Evolutionary conservation across 768 basidiomycete species (phyloP).

Genomic region (Phaeolepiota aurea): DNA sequence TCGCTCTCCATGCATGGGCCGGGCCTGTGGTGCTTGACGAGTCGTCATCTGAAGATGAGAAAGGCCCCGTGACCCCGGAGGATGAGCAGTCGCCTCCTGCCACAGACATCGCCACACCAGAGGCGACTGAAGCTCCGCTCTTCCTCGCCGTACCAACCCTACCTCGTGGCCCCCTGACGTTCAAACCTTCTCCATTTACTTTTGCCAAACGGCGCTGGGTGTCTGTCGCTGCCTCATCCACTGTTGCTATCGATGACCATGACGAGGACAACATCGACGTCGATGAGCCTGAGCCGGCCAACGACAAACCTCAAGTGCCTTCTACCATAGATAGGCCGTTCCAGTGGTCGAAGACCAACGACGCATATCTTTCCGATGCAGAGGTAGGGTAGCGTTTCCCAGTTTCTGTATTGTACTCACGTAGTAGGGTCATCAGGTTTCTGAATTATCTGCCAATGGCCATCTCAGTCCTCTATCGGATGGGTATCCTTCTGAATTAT

Average conservation of each 20-base stretch:
- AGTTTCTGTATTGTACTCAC: neutral
- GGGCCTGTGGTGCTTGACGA: slow-evolving; percentile 34
- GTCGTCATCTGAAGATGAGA: slow-evolving; percentile 40
- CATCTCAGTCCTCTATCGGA: slow-evolving; percentile 11
- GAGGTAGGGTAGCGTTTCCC: slow-evolving; percentile 12
- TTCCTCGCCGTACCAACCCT: slow-evolving; percentile 13
- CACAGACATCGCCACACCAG: slow-evolving; percentile 18
- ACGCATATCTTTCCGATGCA: slow-evolving; percentile 10
- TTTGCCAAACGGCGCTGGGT: slow-evolving; percentile 59
- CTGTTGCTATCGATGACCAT: neutral
- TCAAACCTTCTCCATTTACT: slow-evolving; percentile 55
- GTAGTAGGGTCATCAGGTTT: neutral
- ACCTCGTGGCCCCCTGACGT: slow-evolving; percentile 36
- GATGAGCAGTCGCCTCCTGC: slow-evolving; percentile 36
- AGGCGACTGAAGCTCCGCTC: slow-evolving; percentile 7
- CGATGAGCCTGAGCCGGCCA: neutral
- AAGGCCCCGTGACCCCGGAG: slow-evolving; percentile 51
- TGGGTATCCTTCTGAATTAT: slow-evolving; percentile 11
- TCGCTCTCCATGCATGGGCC: slow-evolving; percentile 51
- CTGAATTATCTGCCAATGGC: slow-evolving; percentile 6
- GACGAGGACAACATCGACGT: no score
- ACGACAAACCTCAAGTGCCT: neutral
- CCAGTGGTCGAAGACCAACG: slow-evolving; percentile 6
- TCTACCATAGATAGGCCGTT: neutral
- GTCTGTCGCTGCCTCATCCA: no score